Evolutionary conservation across 805 yeast genomes (phyloP), one percentile per base, ranked within the genome.

Genomic region (Sugiyamaella floridensis): DNA sequence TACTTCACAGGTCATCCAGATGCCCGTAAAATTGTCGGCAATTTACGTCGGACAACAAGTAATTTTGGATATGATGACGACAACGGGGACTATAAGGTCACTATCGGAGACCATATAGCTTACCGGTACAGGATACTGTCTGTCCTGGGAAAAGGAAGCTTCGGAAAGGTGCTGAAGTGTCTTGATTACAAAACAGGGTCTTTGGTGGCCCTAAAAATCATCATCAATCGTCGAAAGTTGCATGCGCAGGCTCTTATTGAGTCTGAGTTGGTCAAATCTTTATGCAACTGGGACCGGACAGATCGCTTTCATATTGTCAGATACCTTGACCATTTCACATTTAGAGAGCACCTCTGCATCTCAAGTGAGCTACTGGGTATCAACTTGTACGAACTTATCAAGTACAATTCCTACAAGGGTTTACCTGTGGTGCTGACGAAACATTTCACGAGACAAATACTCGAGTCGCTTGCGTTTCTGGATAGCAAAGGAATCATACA

Each of bases 341-440:
- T 88, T 65, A 73, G 95, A 53, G 83, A 87, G 18, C 96, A 88
- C 62, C 78, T 88, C 71, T 88, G 95, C 65, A 85, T 88, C 40
- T 80, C 81, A 1, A 85, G 90, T 0, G 96, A 89, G 63, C 67
- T 84, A 5, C 70, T 89, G 16, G 80, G 88, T 0, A 67, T 85
- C 15, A 86, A 86, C 53, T 64, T 88, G 37, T 85, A 78, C 59
- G 84, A 88, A 74, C 9, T 63, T 73, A 43, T 72, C n/a, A 67
- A 67, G 44, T 65, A 63, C 48, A 71, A 69, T 57, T 56, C 60
- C 52, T 69, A 64, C 59, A 55, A 60, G 43, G 76, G 76, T 1
- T 55, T 72, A 6, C 62, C 68, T 2, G 43, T 63, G 43, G 55
- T 56, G 5, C 59, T 72, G 28, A 70, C 70, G 10, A 59, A 67